Evolutionary conservation across 1,284 basidiomycete species (phyloP).

Genomic region (Cystobasidium sp.): DNA sequence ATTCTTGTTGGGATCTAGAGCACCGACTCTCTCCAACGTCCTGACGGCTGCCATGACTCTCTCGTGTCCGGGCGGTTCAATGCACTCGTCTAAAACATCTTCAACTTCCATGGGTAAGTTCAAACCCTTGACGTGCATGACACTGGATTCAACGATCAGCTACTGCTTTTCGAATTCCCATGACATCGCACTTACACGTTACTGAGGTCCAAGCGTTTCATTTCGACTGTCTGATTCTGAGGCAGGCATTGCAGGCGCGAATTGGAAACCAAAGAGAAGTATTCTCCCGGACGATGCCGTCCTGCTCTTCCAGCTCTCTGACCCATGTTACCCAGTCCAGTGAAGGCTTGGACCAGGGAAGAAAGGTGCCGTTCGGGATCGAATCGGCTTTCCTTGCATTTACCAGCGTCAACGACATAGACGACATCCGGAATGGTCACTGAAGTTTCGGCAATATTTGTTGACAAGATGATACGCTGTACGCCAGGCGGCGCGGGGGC

Average conservation of each 20-base stretch:
- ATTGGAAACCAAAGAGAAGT: constrained; percentile 84
- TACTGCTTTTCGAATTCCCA: constrained; percentile 66
- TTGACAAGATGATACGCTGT: constrained; percentile 86
- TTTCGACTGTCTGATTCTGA: constrained; percentile 74
- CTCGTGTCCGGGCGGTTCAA: constrained; percentile 74
- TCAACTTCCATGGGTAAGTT: constrained; percentile 90
- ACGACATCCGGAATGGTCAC: constrained; percentile 86
- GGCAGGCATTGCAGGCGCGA: constrained; percentile 68
- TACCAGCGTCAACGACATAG: constrained; percentile 82
- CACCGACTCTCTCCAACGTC: constrained; percentile 70
- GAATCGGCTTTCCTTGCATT: constrained; percentile 86
- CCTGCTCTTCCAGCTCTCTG: constrained; percentile 86
- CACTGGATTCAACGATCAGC: constrained; percentile 60
- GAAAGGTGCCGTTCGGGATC: constrained; percentile 78
- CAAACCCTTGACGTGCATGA: constrained; percentile 92
- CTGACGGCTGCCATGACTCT: constrained; percentile 72
- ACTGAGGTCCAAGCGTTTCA: constrained; percentile 69
- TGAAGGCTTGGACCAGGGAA: constrained; percentile 75
- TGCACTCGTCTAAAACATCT: constrained; percentile 80
- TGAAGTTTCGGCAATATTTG: constrained; percentile 88
- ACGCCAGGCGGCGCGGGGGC: constrained; percentile 62
- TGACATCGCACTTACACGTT: constrained; percentile 18
- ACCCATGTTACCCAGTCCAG: constrained; percentile 77
- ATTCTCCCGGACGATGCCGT: constrained; percentile 64
- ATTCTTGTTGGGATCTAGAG: constrained; percentile 66